phyloP scores from a whole-genome alignment of 305 asterid genomes.

The Fraxinus velutina region DNA sequence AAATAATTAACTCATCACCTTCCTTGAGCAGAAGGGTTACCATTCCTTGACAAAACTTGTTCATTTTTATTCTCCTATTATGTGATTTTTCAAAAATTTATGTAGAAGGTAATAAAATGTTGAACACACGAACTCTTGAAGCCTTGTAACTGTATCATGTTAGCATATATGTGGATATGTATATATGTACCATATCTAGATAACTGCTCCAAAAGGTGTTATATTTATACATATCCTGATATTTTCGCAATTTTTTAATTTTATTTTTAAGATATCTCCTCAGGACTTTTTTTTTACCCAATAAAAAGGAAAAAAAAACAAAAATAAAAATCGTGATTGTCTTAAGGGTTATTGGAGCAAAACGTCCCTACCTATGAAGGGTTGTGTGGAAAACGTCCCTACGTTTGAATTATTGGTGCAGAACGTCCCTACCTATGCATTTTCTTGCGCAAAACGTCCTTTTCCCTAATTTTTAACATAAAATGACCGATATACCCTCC shows the following conservation, averaged over 20 bases:
- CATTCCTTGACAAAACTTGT: slow-evolving; percentile 32
- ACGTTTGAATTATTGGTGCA: too few relatives aligned
- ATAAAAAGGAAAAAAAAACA: neutral
- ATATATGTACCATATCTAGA: neutral
- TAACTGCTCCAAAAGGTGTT: neutral
- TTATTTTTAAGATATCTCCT: neutral
- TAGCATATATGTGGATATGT: neutral
- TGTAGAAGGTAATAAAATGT: slow-evolving; percentile 3
- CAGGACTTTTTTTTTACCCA: neutral
- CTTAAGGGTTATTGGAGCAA: too few relatives aligned
- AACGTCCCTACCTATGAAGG: too few relatives aligned
- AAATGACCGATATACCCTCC: too few relatives aligned
- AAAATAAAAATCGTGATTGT: neutral
- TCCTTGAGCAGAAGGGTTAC: slow-evolving; percentile 49
- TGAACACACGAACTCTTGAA: neutral
- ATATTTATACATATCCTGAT: neutral
- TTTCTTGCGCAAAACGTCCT: too few relatives aligned
- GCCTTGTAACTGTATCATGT: slow-evolving; percentile 18
- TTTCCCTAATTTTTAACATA: too few relatives aligned
- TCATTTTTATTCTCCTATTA: neutral
- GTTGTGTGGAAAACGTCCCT: too few relatives aligned
- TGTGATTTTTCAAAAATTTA: neutral
- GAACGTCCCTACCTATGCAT: too few relatives aligned
- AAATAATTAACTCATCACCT: slow-evolving; percentile 65
- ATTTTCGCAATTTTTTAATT: neutral